phyloP scores from a whole-genome alignment of 345 rosid species.

The Cardamine occulta region DNA sequence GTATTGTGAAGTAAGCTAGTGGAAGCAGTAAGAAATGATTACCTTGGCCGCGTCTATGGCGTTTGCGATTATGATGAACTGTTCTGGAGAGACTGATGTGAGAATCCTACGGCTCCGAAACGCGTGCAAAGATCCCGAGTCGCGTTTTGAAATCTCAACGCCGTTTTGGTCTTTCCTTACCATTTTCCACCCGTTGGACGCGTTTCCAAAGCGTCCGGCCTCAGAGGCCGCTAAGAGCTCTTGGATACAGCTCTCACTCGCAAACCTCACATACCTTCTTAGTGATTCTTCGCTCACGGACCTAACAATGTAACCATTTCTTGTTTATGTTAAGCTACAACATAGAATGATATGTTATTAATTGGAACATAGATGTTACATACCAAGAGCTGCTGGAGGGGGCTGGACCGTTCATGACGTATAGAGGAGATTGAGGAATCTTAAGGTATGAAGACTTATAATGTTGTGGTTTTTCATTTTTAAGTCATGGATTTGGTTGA shows the following conservation, averaged over 20 bases:
- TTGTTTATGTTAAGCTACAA: neutral
- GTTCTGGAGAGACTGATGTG: conserved; percentile 67
- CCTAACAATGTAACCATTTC: conserved; percentile 38
- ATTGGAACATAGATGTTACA: neutral
- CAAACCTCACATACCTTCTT: conserved; percentile 75
- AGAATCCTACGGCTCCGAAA: conserved; percentile 78
- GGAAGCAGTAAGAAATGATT: neutral
- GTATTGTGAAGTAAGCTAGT: neutral
- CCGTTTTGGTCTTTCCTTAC: conserved; percentile 51
- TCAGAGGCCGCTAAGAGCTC: conserved; percentile 74
- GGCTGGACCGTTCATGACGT: conserved; percentile 12
- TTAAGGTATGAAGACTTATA: neutral
- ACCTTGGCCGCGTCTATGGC: conserved; percentile 88
- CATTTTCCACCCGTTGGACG: conserved; percentile 68
- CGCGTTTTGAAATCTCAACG: conserved; percentile 71
- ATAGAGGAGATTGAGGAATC: conserved; percentile 2
- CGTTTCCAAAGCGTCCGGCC: conserved; percentile 54
- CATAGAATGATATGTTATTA: neutral
- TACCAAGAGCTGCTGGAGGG: conserved; percentile 24
- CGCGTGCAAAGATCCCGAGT: conserved; percentile 62
- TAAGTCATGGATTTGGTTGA: conserved; percentile 23
- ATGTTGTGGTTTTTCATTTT: neutral
- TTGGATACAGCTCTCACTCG: conserved; percentile 82
- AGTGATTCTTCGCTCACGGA: conserved; percentile 80
- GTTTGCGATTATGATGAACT: conserved; percentile 75